These are phyloP conservation scores for barley (Hordeum vulgare) DNA, from an alignment of 176 grass and related monocot species.

Conservation along the genomic window DNA sequence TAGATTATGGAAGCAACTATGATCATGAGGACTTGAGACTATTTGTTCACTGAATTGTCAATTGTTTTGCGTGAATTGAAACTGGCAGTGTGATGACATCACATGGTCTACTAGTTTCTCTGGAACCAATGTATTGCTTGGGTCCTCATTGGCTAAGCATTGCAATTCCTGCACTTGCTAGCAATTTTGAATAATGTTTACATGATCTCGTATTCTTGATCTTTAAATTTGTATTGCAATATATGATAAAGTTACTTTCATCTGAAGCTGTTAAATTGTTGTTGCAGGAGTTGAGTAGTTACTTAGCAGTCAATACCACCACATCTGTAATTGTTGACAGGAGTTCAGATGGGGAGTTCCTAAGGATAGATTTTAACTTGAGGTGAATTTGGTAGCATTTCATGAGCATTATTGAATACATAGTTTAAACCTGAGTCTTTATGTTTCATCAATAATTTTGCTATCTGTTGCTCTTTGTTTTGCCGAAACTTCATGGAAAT, in stretches of 20 bases:
- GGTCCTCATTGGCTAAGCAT: not conserved
- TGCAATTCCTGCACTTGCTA: not conserved
- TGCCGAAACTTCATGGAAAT: not conserved
- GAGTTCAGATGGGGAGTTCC: constrained; percentile 89
- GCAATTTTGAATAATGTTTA: constrained; percentile 11
- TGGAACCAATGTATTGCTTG: not conserved
- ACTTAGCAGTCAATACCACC: constrained; percentile 76
- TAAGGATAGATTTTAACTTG: constrained; percentile 95
- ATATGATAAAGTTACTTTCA: not conserved
- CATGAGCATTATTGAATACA: not conserved
- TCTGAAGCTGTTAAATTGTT: constrained; percentile 28
- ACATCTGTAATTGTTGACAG: constrained; percentile 94
- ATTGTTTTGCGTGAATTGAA: not conserved
- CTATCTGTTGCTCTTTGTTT: not conserved
- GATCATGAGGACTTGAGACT: not conserved
- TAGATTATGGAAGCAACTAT: not conserved
- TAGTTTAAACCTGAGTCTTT: not conserved
- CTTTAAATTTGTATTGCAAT: not conserved
- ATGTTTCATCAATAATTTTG: constrained; percentile 4
- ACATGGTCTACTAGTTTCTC: not conserved
- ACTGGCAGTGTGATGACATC: not conserved
- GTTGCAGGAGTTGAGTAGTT: constrained; percentile 84
- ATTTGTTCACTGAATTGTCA: not conserved
- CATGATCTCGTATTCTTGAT: constrained; percentile 1
- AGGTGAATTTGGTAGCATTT: constrained; percentile 45